phyloP scores from a whole-genome alignment of 345 rosid genomes.

The thale cress (Arabidopsis thaliana) region TAIR10.1 NC_003070.9:27691501-27692000 shows the following conservation, averaged over 20 bases:
- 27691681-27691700: slow-evolving; percentile 23
- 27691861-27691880: slow-evolving; percentile 43
- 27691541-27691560: slow-evolving; percentile 63
- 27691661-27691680: not conserved
- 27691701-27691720: slow-evolving; percentile 42
- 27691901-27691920: too few relatives aligned
- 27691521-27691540: slow-evolving; percentile 82
- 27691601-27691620: slow-evolving; percentile 78
- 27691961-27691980: slow-evolving; percentile 24
- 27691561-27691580: slow-evolving; percentile 82
- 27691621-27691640: slow-evolving; percentile 50
- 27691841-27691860: not conserved
- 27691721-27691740: slow-evolving; percentile 47
- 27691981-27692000: slow-evolving; percentile 40
- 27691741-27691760: slow-evolving; percentile 43
- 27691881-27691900: not conserved
- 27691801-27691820: not conserved
- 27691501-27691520: slow-evolving; percentile 64
- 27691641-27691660: slow-evolving; percentile 12
- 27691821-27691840: not conserved
- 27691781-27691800: slow-evolving; percentile 9
- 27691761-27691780: slow-evolving; percentile 44
- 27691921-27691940: too few relatives aligned
- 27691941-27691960: not conserved
- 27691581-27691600: slow-evolving; percentile 83